Conservation (phyloP, 2,329 filamentous ascomycete genomes). For the Waltergamsia citrina region DNA sequence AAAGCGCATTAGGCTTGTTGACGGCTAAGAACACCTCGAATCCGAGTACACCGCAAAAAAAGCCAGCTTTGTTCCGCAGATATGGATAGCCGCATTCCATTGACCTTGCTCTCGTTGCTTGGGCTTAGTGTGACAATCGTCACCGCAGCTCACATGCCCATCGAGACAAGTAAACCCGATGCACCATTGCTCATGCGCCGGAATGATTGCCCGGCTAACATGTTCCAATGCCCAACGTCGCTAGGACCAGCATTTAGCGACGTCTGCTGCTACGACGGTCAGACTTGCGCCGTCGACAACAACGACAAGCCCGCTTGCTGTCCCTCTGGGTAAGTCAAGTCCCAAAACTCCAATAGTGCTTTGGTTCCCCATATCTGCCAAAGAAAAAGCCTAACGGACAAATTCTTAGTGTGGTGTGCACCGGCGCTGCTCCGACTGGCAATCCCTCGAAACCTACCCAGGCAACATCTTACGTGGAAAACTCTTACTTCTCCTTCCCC, state of each 20-base stretch:
- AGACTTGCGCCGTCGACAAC: slow-evolving; percentile 39
- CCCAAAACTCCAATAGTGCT: too few relatives aligned
- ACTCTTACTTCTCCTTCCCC: slow-evolving; percentile 51
- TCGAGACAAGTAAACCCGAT: background rate
- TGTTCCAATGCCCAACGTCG: slow-evolving; percentile 37
- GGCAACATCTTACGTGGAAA: slow-evolving; percentile 41
- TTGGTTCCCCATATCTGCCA: too few relatives aligned
- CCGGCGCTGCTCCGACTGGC: slow-evolving; percentile 40
- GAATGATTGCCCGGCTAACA: slow-evolving; percentile 36
- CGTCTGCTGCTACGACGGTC: slow-evolving; percentile 41
- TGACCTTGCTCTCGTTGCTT: too few relatives aligned
- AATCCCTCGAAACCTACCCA: slow-evolving; percentile 22
- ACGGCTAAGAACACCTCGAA: too few relatives aligned
- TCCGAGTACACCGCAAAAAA: too few relatives aligned
- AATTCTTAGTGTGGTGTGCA: slow-evolving; percentile 43
- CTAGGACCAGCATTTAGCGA: slow-evolving; percentile 35
- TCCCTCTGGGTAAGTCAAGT: slow-evolving; percentile 37
- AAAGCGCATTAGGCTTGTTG: too few relatives aligned
- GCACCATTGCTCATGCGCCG: slow-evolving; percentile 9
- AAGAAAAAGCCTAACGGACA: too few relatives aligned
- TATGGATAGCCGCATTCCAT: too few relatives aligned
- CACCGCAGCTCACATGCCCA: slow-evolving; percentile 1
- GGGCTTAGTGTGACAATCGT: too few relatives aligned
- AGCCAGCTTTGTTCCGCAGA: too few relatives aligned
- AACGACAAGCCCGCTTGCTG: slow-evolving; percentile 43